These are phyloP conservation scores for Podaxis sp. DNA, from an alignment of 768 basidiomycete species.

Conservation along the genomic window DNA sequence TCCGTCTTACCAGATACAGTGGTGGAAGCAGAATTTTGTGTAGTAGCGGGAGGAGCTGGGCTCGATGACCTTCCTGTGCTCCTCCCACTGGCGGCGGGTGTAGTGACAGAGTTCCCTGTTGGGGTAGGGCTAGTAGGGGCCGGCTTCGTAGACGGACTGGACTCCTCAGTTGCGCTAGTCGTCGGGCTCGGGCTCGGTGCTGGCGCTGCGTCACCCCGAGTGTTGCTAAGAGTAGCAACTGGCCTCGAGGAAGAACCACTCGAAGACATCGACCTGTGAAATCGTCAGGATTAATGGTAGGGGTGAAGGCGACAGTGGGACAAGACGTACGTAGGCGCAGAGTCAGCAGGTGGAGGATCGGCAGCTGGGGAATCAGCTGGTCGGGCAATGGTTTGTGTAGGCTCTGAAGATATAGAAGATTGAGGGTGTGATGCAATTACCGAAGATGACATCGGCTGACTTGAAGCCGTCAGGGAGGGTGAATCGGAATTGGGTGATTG, in stretches of 20 bases:
- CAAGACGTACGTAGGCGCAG: not conserved
- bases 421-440: slow-evolving; percentile 3
- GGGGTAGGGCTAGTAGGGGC: not conserved
- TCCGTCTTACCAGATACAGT: not conserved
- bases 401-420: slow-evolving; percentile 6
- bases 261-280: slow-evolving; percentile 8
- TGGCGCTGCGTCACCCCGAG: not conserved
- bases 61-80: not conserved
- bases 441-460: slow-evolving; percentile 11
- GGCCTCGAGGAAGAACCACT: not conserved
- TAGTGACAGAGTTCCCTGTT: not conserved
- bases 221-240: not conserved
- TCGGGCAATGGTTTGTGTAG: not conserved
- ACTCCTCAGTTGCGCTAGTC: not conserved
- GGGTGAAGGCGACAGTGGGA: not conserved
- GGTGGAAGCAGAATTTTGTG: not conserved
- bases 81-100: not conserved
- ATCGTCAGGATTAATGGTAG: not conserved
- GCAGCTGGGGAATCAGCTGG: not conserved
- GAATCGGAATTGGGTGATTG: slow-evolving; percentile 6
- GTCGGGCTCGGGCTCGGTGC: not conserved
- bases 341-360: not conserved
- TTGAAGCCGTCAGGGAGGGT: not conserved
- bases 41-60: not conserved
- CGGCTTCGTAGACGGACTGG: not conserved